phyloP scores from a whole-genome alignment of 495 filamentous ascomycete species.

The Staphylotrichum tortipilum region DNA sequence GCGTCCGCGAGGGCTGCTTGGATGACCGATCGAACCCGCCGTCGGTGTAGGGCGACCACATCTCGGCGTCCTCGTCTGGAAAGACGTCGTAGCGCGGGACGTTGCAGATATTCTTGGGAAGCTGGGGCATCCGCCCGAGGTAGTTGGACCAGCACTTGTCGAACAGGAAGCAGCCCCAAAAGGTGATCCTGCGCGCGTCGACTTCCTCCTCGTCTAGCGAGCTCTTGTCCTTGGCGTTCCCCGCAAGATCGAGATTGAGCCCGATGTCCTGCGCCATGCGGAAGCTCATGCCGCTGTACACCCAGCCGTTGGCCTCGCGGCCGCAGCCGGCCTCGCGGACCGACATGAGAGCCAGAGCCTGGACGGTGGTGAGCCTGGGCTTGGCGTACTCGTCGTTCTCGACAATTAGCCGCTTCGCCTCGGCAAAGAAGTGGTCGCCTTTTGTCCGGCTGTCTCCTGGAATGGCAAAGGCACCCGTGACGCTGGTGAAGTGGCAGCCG shows the following conservation, averaged over 20 bases:
- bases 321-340: slow-evolving; percentile 94
- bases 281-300: slow-evolving; percentile 97
- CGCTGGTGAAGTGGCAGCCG: slow-evolving; percentile 90
- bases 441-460: slow-evolving; percentile 72
- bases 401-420: slow-evolving; percentile 81
- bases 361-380: slow-evolving; percentile 84
- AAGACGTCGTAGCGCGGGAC: slow-evolving; percentile 88
- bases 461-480: slow-evolving; percentile 57
- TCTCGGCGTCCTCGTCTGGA: slow-evolving; percentile 74
- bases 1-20: slow-evolving; percentile 72
- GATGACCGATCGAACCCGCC: slow-evolving; percentile 58
- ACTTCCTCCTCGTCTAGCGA: slow-evolving; percentile 72
- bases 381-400: slow-evolving; percentile 92
- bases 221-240: slow-evolving; percentile 45
- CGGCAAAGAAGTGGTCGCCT: slow-evolving; percentile 93
- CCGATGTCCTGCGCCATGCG: slow-evolving; percentile 96
- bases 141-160: slow-evolving; percentile 99
- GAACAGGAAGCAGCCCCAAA: slow-evolving; percentile 98
- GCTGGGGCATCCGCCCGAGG: slow-evolving; percentile 82
- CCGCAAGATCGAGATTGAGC: slow-evolving; percentile 74
- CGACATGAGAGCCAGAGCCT: slow-evolving; percentile 91
- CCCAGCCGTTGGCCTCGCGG: slow-evolving; percentile 91
- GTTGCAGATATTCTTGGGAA: slow-evolving; percentile 66
- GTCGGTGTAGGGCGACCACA: slow-evolving; percentile 88
- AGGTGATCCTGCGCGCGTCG: slow-evolving; percentile 83